These are phyloP conservation scores for Alnus glutinosa DNA, from an alignment of 306 rosid genomes.

Conservation along the genomic window DNA sequence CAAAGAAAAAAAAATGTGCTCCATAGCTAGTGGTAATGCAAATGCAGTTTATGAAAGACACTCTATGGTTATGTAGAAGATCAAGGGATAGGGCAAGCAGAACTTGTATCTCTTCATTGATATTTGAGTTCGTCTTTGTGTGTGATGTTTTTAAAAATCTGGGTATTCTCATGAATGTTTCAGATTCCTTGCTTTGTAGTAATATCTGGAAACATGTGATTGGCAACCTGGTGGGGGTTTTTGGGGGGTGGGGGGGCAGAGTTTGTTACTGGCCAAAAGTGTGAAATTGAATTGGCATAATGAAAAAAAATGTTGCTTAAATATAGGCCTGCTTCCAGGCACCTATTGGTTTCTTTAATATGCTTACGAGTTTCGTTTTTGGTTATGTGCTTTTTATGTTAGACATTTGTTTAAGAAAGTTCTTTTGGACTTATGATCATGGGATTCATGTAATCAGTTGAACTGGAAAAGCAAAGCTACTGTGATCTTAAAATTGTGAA, in stretches of 20 bases:
- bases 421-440: constrained; percentile 24
- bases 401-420: not conserved
- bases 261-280: not conserved
- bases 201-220: not conserved
- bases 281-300: not conserved
- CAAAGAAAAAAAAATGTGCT: no score
- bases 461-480: constrained; percentile 82
- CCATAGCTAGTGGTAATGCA: not conserved
- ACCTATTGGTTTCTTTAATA: not conserved
- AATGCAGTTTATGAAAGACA: not conserved
- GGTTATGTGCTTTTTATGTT: not conserved
- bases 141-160: not conserved
- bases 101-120: not conserved
- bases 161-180: not conserved
- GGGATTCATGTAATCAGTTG: constrained; percentile 59
- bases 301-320: not conserved
- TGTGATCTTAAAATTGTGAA: constrained; percentile 84
- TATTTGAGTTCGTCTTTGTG: not conserved
- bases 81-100: not conserved
- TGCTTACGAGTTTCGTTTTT: not conserved
- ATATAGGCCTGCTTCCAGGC: not conserved
- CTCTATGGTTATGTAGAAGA: not conserved
- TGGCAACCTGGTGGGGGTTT: not conserved
- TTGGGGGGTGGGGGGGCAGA: no score
- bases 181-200: not conserved